phyloP scores from a whole-genome alignment of 257 asterid species.

The Nicotiana noctiflora region DNA sequence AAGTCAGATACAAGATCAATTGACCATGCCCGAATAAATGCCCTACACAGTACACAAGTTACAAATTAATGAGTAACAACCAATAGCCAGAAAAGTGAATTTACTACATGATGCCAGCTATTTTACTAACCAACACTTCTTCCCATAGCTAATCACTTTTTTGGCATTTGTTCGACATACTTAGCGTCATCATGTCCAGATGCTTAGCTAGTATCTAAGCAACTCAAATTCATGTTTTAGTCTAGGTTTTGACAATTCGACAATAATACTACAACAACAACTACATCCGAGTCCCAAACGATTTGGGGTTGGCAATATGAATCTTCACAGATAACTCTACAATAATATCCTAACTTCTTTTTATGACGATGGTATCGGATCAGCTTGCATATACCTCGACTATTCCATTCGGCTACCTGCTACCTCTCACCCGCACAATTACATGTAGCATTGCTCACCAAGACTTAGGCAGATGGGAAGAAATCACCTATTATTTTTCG shows the following conservation, averaged over 20 bases:
- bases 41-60: background rate
- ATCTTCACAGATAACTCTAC: too few species aligned
- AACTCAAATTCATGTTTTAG: background rate
- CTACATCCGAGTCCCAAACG: too few species aligned
- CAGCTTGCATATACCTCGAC: too few species aligned
- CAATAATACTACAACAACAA: background rate
- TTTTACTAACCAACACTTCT: background rate
- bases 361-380: too few species aligned
- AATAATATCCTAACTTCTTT: too few species aligned
- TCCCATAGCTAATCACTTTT: background rate
- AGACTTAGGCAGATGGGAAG: too few species aligned
- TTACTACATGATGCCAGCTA: too few species aligned
- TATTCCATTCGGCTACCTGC: too few species aligned
- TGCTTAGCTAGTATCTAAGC: background rate
- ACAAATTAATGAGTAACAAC: background rate
- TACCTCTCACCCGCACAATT: too few species aligned
- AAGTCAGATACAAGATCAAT: background rate
- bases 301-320: too few species aligned
- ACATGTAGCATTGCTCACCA: too few species aligned
- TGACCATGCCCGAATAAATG: background rate
- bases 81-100: background rate
- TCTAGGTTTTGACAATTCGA: background rate
- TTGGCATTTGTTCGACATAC: background rate
- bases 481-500: too few species aligned
- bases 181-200: background rate